These are phyloP conservation scores for Fusarium gaditjirri DNA, from an alignment of 2,329 filamentous ascomycete species.

Conservation along the genomic window DNA sequence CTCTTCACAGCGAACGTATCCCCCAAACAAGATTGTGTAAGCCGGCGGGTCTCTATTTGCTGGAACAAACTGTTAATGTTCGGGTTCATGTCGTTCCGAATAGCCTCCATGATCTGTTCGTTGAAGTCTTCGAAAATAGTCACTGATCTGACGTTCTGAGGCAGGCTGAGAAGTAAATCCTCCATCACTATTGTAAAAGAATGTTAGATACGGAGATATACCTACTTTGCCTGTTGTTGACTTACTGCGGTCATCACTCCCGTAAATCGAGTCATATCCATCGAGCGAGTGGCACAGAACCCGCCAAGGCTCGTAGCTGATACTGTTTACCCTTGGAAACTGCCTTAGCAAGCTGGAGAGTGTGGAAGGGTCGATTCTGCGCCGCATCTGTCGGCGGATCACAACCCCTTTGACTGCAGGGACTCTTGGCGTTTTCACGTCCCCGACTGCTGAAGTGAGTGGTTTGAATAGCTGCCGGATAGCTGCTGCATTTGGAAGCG, in stretches of 20 bases:
- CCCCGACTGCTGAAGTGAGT: rapidly evolving
- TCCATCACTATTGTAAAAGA: not conserved
- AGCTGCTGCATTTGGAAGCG: not conserved
- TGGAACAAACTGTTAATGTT: too few species aligned
- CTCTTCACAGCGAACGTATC: not conserved
- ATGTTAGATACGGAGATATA: not conserved
- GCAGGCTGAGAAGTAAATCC: not conserved
- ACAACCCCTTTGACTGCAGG: not conserved
- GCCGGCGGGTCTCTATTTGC: not conserved
- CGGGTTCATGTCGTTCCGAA: not conserved
- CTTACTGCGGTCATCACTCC: not conserved
- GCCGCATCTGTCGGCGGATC: conserved; percentile 1
- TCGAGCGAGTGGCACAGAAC: not conserved
- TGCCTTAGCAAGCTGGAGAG: not conserved
- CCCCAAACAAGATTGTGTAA: not conserved
- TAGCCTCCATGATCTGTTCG: not conserved
- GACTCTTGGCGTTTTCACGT: not conserved
- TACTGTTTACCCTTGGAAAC: not conserved
- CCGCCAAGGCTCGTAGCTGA: not conserved
- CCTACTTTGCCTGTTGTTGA: not conserved
- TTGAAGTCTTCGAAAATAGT: conserved; percentile 2
- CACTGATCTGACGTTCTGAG: not conserved
- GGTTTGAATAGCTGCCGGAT: not conserved
- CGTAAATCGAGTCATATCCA: not conserved
- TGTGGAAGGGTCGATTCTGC: not conserved